phyloP scores from a whole-genome alignment of 129 eudicot species.

The Gnaphalium uliginosum region DNA sequence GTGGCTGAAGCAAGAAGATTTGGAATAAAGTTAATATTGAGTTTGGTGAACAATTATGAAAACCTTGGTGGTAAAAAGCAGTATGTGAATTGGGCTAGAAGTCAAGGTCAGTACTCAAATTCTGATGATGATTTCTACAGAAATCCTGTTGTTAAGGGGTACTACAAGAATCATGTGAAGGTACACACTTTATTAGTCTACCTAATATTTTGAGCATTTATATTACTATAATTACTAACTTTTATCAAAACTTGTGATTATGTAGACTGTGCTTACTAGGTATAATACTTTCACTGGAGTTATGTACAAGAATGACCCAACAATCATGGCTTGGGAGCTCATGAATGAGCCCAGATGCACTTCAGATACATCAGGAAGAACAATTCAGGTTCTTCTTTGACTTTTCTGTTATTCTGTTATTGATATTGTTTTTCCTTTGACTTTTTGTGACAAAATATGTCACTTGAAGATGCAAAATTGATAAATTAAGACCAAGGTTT shows the following conservation, averaged over 20 bases:
- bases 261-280: slow-evolving; percentile 85
- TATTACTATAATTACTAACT: not conserved
- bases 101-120: slow-evolving; percentile 67
- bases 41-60: slow-evolving; percentile 89
- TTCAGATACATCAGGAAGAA: slow-evolving; percentile 90
- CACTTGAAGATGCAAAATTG: not conserved
- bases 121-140: slow-evolving; percentile 93
- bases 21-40: slow-evolving; percentile 79
- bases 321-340: slow-evolving; percentile 99
- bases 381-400: slow-evolving; percentile 68
- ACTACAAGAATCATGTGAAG: slow-evolving; percentile 84
- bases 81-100: slow-evolving; percentile 98
- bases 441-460: not conserved
- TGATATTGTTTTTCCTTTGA: not conserved
- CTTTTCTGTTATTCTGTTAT: not conserved
- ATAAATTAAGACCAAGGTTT: not conserved
- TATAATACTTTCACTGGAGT: slow-evolving; percentile 73
- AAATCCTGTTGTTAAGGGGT: slow-evolving; percentile 74
- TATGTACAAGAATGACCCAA: slow-evolving; percentile 85
- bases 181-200: slow-evolving; percentile 30
- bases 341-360: slow-evolving; percentile 99
- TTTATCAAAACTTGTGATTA: slow-evolving; percentile 13
- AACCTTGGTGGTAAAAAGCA: slow-evolving; percentile 91
- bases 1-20: slow-evolving; percentile 92
- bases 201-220: not conserved